Evolutionary conservation across 2,329 filamentous ascomycete species (phyloP), one percentile per base, ranked within the genome.

Genomic region (Shiraia sp.): DNA sequence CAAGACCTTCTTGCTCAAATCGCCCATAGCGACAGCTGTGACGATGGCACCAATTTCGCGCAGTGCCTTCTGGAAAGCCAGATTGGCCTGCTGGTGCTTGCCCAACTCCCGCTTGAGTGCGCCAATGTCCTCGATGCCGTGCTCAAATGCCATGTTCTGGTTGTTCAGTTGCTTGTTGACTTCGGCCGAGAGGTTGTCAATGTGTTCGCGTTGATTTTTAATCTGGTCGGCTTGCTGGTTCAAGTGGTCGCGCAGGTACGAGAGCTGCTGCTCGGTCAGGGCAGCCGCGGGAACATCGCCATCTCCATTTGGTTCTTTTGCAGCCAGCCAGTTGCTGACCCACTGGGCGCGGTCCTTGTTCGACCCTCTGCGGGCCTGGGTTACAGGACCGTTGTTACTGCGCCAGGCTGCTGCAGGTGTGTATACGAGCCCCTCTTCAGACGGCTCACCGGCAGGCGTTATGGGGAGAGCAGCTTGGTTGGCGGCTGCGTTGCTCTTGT

Each of bases 41-140:
- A 97, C 89, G 59, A 99, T 97, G 66, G 92, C 93, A 58, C 93
- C 93, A 56, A 99, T 97, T 70, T 99, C 93, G 52, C 91, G 84
- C 24, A 99, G 75, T 9, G 93, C 93, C 72, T 97, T 97, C 68
- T 97, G 91, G 80, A 97, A 99, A 58, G 93, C 95, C 71, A 96
- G 85, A 71, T 99, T 99, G 65, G 95, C 93, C 73, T 96, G 93
- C 68, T 96, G 91, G 65, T 96, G 91, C 73, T 97, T 97, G 77
- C 88, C 90, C 45, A 99, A 79, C 72, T 99, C 93, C 45, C 92
- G 83, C 74, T 97, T 92, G 28, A 97, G 79, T 25, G 89, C 85
- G 39, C 88, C 86, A 51, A 97, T 92, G 57, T 93, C 90, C 70
- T 96, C 90, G 38, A 95, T 72, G 29, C 73, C 86, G 49, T 87